Base-by-base conservation (phyloP, 2,329 filamentous ascomycete genomes). In the Dactylellina parvicollis region DNA sequence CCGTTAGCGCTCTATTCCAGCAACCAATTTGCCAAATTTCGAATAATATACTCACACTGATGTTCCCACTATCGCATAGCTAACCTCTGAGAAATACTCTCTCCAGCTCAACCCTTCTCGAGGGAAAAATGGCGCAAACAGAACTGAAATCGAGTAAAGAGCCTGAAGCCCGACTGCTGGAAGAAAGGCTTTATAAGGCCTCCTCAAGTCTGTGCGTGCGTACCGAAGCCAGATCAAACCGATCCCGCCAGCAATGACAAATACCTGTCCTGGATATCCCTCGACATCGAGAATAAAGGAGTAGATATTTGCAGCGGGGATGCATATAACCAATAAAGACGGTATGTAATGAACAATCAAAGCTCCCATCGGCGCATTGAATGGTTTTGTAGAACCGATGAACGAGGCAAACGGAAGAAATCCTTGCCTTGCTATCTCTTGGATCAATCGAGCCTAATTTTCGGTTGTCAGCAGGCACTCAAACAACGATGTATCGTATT, bases 251-350 rank as follows among this genome's bases (percentile, higher is more conserved):
- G 60, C 69, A 12, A 66, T 38, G 10, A 60, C 69, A 34, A 50
- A 36, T 18, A 73, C 66, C 26, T 73, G 69, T 34, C 61, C 54
- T 5, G 69, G 60, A 36, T 73, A 73, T 0, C 60, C 66, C 24
- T 91, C 89, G 0, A 91, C 86, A 47, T 92, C 88, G 0, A 91
- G 81, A 26, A 92, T 91, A 76, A 92, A 90, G 8, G 86, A 88
- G 79, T 91, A 92, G 0, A 89, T 87, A 50, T 89, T 85, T 1
- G 83, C 83, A 0, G 88, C 87, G 0, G 89, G 88, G 0, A 90
- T 81, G 0, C 83, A 80, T 54, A 92, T 90, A 2, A 91, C 87
- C 0, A 91, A 80, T 0, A 90, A 76, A 0, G 88, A 90, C 0
- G 89, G 89, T 28, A 92, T 82, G 76, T 86, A 91, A 76, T 91